A percentile compares a stretch with the other conserved stretches of the same genome.
Evolutionary conservation across 805 yeast species (phyloP).

Genomic region (Lachancea sp.): DNA sequence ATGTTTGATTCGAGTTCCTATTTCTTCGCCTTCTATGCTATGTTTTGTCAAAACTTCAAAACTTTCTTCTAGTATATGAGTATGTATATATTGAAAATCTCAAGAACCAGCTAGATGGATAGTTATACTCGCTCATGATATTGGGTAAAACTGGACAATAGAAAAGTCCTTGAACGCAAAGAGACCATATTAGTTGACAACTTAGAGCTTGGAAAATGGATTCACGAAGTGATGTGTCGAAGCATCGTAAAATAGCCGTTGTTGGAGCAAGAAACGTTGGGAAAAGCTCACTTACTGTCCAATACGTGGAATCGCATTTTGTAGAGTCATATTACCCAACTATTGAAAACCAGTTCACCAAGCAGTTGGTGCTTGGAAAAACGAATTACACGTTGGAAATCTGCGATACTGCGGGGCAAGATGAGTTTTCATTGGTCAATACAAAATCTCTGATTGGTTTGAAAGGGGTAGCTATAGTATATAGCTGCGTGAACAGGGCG

Average conservation of each 20-base stretch:
- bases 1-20: no score
- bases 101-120: no score
- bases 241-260: constrained; percentile 62
- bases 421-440: constrained; percentile 74
- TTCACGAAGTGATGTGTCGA: background rate
- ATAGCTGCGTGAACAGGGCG: constrained; percentile 70
- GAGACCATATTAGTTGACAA: no score
- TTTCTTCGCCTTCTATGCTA: no score
- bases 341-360: constrained; percentile 77
- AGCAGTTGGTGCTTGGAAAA: constrained; percentile 59
- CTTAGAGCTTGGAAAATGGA: background rate
- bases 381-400: constrained; percentile 78
- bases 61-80: no score
- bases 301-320: constrained; percentile 82
- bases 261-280: constrained; percentile 88
- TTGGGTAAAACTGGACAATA: no score
- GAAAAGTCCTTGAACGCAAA: no score
- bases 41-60: no score
- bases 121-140: no score
- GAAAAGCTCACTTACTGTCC: constrained; percentile 75
- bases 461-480: constrained; percentile 77
- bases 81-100: no score
- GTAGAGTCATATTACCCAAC: constrained; percentile 89
- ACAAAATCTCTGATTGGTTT: constrained; percentile 74
- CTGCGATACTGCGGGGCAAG: constrained; percentile 91